phyloP scores from a whole-genome alignment of 441 rosid species.

The Erodium moschatum region DNA sequence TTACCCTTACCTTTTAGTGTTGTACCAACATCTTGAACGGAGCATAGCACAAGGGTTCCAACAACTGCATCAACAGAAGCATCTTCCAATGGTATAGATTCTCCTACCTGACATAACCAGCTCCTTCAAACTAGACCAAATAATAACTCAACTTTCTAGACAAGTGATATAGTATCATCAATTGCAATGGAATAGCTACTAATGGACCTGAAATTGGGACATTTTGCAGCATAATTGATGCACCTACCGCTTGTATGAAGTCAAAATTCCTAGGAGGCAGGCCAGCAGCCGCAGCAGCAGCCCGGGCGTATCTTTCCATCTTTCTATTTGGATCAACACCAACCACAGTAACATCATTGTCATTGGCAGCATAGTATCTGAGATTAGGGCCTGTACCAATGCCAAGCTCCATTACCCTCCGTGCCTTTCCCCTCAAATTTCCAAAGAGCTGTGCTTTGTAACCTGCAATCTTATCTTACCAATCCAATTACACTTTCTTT shows the following conservation, averaged over 20 bases:
- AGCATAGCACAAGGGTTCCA: constrained; percentile 81
- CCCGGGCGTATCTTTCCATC: constrained; percentile 64
- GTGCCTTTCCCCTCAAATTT: constrained; percentile 49
- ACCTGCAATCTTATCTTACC: constrained; percentile 41
- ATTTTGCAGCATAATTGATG: neutral
- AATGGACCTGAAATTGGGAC: neutral
- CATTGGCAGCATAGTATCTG: constrained; percentile 40
- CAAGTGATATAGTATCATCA: neutral
- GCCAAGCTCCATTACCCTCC: constrained; percentile 72
- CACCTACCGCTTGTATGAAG: constrained; percentile 56
- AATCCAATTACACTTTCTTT: neutral
- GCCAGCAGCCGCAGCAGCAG: constrained; percentile 62
- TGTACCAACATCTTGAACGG: constrained; percentile 53
- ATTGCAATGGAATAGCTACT: neutral
- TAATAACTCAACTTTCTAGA: neutral
- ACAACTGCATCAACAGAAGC: constrained; percentile 81
- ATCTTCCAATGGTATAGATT: constrained; percentile 64
- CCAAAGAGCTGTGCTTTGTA: constrained; percentile 54
- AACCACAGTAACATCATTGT: constrained; percentile 41
- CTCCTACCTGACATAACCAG: constrained; percentile 52
- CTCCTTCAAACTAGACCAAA: constrained; percentile 11
- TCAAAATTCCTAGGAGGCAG: constrained; percentile 43
- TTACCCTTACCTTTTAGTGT: constrained; percentile 48
- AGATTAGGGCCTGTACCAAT: constrained; percentile 85
- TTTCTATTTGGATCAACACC: constrained; percentile 71